Base-by-base conservation (phyloP, 768 basidiomycete species). In the Leccinum imitatum region DNA sequence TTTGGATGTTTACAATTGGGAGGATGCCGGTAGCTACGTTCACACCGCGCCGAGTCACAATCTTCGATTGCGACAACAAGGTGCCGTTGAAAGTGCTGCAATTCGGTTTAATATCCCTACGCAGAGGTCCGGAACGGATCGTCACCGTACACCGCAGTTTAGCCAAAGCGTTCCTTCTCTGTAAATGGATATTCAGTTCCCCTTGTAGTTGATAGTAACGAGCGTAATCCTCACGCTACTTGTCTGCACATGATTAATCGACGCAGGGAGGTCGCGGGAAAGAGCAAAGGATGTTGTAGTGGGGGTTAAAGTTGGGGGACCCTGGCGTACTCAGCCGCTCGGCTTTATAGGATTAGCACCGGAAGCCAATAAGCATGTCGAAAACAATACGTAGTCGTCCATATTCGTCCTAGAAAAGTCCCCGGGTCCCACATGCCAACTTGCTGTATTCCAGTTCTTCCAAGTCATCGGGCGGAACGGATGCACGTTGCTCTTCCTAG, bases 131-230 rank as follows among this genome's bases (percentile, higher is more conserved):
- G 53, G 62, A 53, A 64, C 53, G 15, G 51, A 57, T 54, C 15
- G 33, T 74, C 58, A 71, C 64, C 75, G 57, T 73, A 91, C 89
- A 66, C 86, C 85, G 72, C 90, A 91, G 60, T 78, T 80, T 57
- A 78, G 75, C 89, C 89, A 91, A 23, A 82, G 83, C 19, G 89
- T 91, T 73, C 90, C 90, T 82, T 90, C 83, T 60, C 90, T 90
- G 71, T 57, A 59, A 59, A 59, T 44, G 53, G 27, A 21, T 33
- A 51, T 54, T 62, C 25, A 63, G 51, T 47, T 59, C 41, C 17
- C 15, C 14, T 23, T 33, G 3, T 4, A 39, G 23, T 6, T 8
- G 13, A 39, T 27, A 50, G 55, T 17, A 30, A 60, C 11, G 51
- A 65, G n/a, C 14, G 31, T 54, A 41, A 23, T 57, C 82, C 89